phyloP scores from a whole-genome alignment of 2,329 filamentous ascomycete species.

The Anisogramma anomala region DNA sequence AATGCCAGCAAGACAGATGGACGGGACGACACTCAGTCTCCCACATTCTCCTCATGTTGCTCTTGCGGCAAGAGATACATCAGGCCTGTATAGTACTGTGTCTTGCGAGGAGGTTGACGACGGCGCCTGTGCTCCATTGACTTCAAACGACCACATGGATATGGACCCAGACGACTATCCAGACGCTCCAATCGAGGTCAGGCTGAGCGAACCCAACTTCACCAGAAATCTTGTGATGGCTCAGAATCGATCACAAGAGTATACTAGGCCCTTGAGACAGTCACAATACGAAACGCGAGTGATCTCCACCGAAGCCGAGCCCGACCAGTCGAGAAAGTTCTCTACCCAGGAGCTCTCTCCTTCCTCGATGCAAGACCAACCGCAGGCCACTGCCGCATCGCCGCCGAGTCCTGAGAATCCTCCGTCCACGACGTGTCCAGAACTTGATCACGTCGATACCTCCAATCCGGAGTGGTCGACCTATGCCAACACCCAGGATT shows the following conservation, averaged over 20 bases:
- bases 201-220: too few species aligned
- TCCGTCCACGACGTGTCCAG: neutral
- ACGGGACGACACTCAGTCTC: neutral
- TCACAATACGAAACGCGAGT: neutral
- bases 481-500: neutral
- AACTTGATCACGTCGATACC: neutral
- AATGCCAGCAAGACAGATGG: neutral
- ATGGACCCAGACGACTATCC: neutral
- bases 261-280: neutral
- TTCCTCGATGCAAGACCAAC: neutral
- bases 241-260: neutral
- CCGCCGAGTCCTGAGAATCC: neutral
- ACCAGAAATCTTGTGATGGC: too few species aligned
- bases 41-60: neutral
- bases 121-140: neutral
- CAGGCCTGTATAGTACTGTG: too few species aligned
- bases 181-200: neutral
- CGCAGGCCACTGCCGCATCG: neutral
- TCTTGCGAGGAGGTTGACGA: neutral
- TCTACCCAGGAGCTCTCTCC: conserved; percentile 5
- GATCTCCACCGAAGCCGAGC: neutral
- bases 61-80: neutral
- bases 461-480: conserved; percentile 7
- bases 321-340: neutral
- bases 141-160: neutral